Conservation (phyloP, 371 early-diverging fungal genomes). For the Nematocida sp. region DNA sequence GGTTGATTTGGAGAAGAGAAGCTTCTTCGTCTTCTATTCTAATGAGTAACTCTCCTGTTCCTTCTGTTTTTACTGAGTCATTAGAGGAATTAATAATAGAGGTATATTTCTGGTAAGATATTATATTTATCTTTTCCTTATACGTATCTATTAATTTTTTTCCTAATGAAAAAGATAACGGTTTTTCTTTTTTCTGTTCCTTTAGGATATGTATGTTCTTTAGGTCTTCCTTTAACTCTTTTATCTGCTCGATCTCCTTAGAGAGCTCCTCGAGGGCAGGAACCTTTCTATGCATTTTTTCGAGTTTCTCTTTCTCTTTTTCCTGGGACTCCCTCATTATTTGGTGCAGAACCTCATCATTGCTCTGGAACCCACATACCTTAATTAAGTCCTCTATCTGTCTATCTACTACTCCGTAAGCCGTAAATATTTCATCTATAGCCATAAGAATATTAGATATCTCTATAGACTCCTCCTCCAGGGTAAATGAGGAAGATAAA, state of each 20-base stretch:
- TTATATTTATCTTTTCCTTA: not conserved
- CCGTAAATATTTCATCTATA: conserved; percentile 42
- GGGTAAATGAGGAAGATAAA: not conserved
- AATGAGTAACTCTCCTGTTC: conserved; percentile 30
- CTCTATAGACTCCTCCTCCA: conserved; percentile 6
- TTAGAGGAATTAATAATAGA: conserved; percentile 18
- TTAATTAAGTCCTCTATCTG: conserved; percentile 26
- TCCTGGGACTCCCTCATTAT: conserved; percentile 41
- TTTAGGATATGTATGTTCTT: not conserved
- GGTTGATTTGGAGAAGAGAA: not conserved
- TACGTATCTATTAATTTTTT: not conserved
- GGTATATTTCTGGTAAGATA: conserved; percentile 27
- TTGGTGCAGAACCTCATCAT: conserved; percentile 51
- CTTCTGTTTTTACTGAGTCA: conserved; percentile 34
- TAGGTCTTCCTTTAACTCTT: conserved; percentile 31
- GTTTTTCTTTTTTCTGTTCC: not conserved
- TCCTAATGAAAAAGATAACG: not conserved
- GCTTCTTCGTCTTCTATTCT: conserved; percentile 26
- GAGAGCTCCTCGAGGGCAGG: conserved; percentile 39
- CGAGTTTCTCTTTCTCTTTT: conserved; percentile 46
- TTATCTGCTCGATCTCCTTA: conserved; percentile 49
- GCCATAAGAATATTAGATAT: not conserved
- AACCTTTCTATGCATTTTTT: conserved; percentile 15
- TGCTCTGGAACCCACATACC: conserved; percentile 27
- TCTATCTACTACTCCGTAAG: conserved; percentile 39